Evolutionary conservation across 495 filamentous ascomycete species (phyloP).

Genomic region (Bacidia rubella): DNA sequence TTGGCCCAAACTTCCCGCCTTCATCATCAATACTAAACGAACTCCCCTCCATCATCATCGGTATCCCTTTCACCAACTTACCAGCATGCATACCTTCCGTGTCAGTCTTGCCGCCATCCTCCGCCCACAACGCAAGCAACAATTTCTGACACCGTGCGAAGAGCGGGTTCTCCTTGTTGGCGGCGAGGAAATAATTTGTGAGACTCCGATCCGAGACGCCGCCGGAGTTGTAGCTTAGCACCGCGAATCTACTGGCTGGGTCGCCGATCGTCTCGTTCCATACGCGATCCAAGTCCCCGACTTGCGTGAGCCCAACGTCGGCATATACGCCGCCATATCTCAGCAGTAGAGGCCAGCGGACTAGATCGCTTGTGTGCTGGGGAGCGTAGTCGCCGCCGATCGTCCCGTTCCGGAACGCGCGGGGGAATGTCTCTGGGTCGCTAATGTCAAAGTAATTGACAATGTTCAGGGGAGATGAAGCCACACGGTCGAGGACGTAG

Average conservation of each 20-base stretch:
- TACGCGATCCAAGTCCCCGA: slow-evolving; percentile 39
- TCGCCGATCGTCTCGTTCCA: slow-evolving; percentile 36
- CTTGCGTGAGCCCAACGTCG: slow-evolving; percentile 40
- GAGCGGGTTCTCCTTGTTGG: slow-evolving; percentile 29
- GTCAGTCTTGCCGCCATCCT: slow-evolving; percentile 33
- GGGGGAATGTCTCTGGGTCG: slow-evolving; percentile 31
- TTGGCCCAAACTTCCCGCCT: no score
- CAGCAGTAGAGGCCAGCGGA: slow-evolving; percentile 39
- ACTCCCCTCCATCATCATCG: slow-evolving; percentile 23
- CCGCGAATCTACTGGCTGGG: slow-evolving; percentile 31
- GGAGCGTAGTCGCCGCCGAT: slow-evolving; percentile 33
- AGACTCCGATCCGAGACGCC: slow-evolving; percentile 22
- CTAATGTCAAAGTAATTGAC: slow-evolving; percentile 33
- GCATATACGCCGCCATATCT: slow-evolving; percentile 44
- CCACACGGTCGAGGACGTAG: slow-evolving; percentile 33
- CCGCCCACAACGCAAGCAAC: slow-evolving; percentile 36
- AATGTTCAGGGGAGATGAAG: slow-evolving; percentile 32
- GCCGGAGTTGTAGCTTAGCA: slow-evolving; percentile 33
- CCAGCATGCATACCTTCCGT: slow-evolving; percentile 39
- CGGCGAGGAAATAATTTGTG: slow-evolving; percentile 37
- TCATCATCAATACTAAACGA: no score
- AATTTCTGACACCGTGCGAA: slow-evolving; percentile 37
- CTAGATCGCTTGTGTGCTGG: slow-evolving; percentile 43
- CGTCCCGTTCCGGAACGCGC: slow-evolving; percentile 32
- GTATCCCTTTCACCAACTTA: slow-evolving; percentile 31